Conservation (phyloP, 2,329 filamentous ascomycete species). For the Onygenales sp. region DNA sequence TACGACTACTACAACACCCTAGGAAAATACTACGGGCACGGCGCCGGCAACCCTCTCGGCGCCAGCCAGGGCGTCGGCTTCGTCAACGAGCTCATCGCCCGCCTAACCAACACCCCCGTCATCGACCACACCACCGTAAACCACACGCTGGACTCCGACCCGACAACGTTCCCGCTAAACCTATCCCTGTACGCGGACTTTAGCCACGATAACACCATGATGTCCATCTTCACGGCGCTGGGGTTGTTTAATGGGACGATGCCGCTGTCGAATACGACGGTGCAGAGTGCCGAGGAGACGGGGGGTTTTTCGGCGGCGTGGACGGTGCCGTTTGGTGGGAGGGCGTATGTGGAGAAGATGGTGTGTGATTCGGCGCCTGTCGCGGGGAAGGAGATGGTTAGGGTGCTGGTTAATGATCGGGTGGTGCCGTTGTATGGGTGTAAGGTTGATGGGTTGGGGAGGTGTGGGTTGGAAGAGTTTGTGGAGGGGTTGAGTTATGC, state of each 20-base stretch:
- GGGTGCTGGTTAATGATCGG: conserved; percentile 74
- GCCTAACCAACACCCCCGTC: conserved; percentile 61
- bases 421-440: conserved; percentile 66
- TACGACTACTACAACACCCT: conserved; percentile 77
- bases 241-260: conserved; percentile 63
- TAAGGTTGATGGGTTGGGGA: conserved; percentile 57
- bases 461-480: conserved; percentile 61
- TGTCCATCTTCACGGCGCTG: conserved; percentile 63
- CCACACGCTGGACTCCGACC: conserved; percentile 59
- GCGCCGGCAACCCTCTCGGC: conserved; percentile 66
- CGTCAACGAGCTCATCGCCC: conserved; percentile 76
- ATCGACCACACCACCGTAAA: conserved; percentile 68
- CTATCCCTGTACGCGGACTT: conserved; percentile 74
- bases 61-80: conserved; percentile 82
- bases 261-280: conserved; percentile 42
- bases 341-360: conserved; percentile 86
- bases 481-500: conserved; percentile 69
- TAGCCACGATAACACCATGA: conserved; percentile 84
- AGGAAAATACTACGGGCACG: conserved; percentile 77
- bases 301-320: conserved; percentile 66
- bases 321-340: conserved; percentile 71
- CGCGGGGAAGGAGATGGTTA: conserved; percentile 56
- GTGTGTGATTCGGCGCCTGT: conserved; percentile 41
- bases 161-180: conserved; percentile 63
- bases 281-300: conserved; percentile 42